Evolutionary conservation across 495 filamentous ascomycete species (phyloP).

Genomic region (Glarea lozoyensis): DNA sequence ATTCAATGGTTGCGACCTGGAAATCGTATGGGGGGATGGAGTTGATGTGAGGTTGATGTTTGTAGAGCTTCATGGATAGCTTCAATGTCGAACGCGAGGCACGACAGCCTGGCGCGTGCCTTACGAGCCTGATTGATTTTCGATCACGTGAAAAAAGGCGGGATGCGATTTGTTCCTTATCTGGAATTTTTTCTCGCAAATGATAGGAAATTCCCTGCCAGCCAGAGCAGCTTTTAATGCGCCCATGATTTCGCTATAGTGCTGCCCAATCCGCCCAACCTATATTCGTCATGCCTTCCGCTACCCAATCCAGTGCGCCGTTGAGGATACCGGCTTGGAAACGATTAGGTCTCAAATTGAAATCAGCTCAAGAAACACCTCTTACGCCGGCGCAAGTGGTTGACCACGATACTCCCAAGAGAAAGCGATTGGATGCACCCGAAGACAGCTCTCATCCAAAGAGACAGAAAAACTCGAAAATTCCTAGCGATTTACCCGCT

Average conservation of each 20-base stretch:
- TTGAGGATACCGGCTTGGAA: constrained; percentile 65
- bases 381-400: constrained; percentile 18
- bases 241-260: background rate
- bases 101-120: constrained; percentile 1
- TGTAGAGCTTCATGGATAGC: constrained; percentile 1
- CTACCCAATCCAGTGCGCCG: constrained; percentile 14
- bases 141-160: background rate
- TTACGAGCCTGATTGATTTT: too few relatives aligned
- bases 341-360: constrained; percentile 67
- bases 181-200: background rate
- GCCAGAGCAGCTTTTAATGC: background rate
- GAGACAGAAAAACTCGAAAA: constrained; percentile 15
- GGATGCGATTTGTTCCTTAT: background rate
- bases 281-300: constrained; percentile 11
- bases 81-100: background rate
- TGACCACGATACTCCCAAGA: constrained; percentile 6
- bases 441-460: constrained; percentile 15
- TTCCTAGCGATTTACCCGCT: background rate
- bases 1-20: background rate
- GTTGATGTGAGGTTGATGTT: background rate
- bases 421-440: constrained; percentile 10
- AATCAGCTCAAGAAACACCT: constrained; percentile 37
- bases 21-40: background rate
- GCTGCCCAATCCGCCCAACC: background rate
- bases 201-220: too few relatives aligned